A percentile compares a stretch with the other conserved stretches of the same genome.
These are phyloP conservation scores for Sporothrix luriei DNA, from an alignment of 2,329 filamentous ascomycete species.

Conservation along the genomic window DNA sequence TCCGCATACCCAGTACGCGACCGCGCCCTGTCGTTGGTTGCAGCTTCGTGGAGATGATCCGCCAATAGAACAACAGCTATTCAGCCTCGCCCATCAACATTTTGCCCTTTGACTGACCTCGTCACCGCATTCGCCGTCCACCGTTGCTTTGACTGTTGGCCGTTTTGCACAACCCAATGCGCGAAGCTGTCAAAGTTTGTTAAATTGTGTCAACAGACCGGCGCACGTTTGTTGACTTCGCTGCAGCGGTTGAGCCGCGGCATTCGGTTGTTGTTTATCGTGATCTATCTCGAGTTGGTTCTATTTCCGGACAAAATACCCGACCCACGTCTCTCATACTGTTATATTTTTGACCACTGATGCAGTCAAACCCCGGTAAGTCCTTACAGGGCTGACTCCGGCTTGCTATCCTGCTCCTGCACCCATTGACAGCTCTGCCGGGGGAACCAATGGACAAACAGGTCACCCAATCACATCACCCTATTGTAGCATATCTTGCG, in stretches of 20 bases:
- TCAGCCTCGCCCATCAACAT: slow-evolving; percentile 14
- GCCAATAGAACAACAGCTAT: not conserved
- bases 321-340: too few relatives aligned
- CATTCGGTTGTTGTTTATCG: not conserved
- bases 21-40: slow-evolving; percentile 1
- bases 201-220: not conserved
- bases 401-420: slow-evolving; percentile 4
- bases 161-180: slow-evolving; percentile 9
- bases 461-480: not conserved
- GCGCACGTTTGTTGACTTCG: not conserved
- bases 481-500: not conserved
- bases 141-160: slow-evolving; percentile 28
- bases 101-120: not conserved
- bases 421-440: slow-evolving; percentile 28
- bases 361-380: not conserved
- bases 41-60: not conserved
- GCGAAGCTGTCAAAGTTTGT: not conserved
- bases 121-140: not conserved
- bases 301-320: not conserved
- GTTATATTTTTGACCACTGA: not conserved
- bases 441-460: not conserved
- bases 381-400: slow-evolving; percentile 26
- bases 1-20: not conserved
- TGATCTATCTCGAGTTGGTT: not conserved
- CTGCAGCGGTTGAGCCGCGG: not conserved